Evolutionary conservation across 2,329 filamentous ascomycete genomes (phyloP), one percentile per base, ranked within the genome.

Genomic region (Colletotrichum incanum): DNA sequence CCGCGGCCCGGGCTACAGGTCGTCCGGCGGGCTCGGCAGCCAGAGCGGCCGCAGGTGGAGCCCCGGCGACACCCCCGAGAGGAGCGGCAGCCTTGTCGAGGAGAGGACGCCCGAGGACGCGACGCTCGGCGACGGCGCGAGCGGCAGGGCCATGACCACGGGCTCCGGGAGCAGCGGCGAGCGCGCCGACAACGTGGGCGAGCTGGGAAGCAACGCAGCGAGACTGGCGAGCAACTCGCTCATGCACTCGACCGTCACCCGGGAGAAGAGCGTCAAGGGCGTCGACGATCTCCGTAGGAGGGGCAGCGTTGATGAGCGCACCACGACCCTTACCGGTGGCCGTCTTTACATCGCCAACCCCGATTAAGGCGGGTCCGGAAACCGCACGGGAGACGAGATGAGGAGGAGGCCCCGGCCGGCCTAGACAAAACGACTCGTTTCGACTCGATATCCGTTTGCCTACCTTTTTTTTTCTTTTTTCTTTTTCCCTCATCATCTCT

Each of bases 331-430:
- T 80, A 74, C 72, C 28, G 91, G 89, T 26, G 88, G 91, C 60
- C 89, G 94, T 74, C 87, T 97, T 71, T 96, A 93, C 81, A 95
- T 97, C 78, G 94, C 94, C 77, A 97, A 97, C 82, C 94, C 94
- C 23, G 94, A 96, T 81, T 89, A 83, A 85, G 73, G 37, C 18
- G 28, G 28, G 18, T 5, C 20, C 18, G 50, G 20, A 3, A n/a
- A 23, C 18, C 18, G 14, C 26, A 54, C 18, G 50, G 6, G 7
- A 12, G 18, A 50, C 49, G 49, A 50, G 23, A 7, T 6, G 28
- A 50, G 8, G 28, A 50, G 8, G 49, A 31, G 49, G 26, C 49
- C 49, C 49, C 6, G 49, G 49, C 49, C 49, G 49, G 49, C 31
- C 49, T 52, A 26, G 26, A 52, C 26, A 20, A 37, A 54, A 12